Conservation (phyloP, 768 basidiomycete species). For the Mycena pura region DNA sequence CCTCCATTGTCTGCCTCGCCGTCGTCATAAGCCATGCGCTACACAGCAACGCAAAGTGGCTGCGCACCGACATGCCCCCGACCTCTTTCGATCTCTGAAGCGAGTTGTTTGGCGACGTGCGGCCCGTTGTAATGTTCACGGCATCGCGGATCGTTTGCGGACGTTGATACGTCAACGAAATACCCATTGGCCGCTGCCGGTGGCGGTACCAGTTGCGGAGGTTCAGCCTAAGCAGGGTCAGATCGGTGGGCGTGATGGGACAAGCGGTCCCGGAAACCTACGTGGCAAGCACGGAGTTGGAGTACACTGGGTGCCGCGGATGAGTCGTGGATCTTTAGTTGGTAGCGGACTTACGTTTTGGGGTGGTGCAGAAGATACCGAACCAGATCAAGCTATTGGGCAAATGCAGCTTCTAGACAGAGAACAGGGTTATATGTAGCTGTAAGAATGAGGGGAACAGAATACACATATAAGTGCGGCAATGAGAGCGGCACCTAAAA, state of each 20-base stretch:
- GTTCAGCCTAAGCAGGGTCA: slow-evolving; percentile 13
- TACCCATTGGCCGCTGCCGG: slow-evolving; percentile 6
- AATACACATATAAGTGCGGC: slow-evolving; percentile 5
- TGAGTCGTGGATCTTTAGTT: neutral
- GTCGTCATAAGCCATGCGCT: neutral
- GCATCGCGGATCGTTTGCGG: neutral
- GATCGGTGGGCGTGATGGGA: too few species aligned
- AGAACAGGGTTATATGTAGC: too few species aligned
- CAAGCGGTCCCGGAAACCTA: neutral
- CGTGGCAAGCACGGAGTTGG: slow-evolving; percentile 21
- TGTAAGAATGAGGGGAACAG: neutral
- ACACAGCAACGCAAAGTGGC: too few species aligned
- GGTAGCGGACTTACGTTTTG: neutral
- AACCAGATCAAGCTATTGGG: slow-evolving; percentile 17
- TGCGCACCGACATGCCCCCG: too few species aligned
- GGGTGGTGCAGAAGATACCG: slow-evolving; percentile 15
- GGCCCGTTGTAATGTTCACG: neutral
- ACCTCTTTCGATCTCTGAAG: too few species aligned
- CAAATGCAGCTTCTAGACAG: slow-evolving; percentile 2
- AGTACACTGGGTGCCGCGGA: neutral
- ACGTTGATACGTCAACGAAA: slow-evolving; percentile 9
- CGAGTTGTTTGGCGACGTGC: neutral
- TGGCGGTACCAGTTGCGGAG: slow-evolving; percentile 21
- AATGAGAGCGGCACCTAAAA: slow-evolving; percentile 9
- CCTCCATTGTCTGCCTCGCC: slow-evolving; percentile 23